Evolutionary conservation across 176 grass and related monocot species (phyloP).

Genomic region (Alloteropsis semialata): DNA sequence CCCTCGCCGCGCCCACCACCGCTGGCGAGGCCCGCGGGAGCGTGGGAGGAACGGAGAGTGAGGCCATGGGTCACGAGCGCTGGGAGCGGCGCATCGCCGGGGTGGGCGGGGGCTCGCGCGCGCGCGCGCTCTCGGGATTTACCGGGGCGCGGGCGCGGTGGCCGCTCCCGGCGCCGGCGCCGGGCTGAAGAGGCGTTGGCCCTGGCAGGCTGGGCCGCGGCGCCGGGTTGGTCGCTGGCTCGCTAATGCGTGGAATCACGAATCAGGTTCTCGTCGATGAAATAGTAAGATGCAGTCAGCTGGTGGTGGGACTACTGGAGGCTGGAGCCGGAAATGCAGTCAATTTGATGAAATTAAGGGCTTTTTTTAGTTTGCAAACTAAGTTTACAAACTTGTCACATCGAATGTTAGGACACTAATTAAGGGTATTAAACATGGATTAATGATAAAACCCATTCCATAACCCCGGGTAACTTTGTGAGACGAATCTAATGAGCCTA

Average conservation of each 20-base stretch:
- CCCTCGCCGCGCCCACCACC: neutral
- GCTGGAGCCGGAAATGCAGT: no score
- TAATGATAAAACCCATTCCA: no score
- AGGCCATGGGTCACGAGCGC: slow-evolving; percentile 35
- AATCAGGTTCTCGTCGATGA: neutral
- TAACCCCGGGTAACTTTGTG: no score
- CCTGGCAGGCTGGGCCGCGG: neutral
- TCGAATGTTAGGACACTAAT: no score
- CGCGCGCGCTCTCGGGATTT: neutral
- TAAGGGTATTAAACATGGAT: no score
- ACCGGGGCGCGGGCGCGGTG: neutral
- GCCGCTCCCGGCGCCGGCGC: neutral
- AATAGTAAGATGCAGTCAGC: neutral
- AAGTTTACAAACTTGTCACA: no score
- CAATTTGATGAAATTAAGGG: no score
- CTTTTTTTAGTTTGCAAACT: no score
- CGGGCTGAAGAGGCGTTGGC: neutral
- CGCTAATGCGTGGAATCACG: neutral
- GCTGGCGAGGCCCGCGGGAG: slow-evolving; percentile 15
- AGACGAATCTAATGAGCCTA: no score
- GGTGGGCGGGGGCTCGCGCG: neutral
- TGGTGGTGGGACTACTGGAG: no score
- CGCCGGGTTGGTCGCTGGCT: neutral
- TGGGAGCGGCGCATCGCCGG: slow-evolving; percentile 24
- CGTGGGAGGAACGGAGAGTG: slow-evolving; percentile 16